phyloP scores from a whole-genome alignment of 768 basidiomycete species.

The Paxillus rubicundulus region DNA sequence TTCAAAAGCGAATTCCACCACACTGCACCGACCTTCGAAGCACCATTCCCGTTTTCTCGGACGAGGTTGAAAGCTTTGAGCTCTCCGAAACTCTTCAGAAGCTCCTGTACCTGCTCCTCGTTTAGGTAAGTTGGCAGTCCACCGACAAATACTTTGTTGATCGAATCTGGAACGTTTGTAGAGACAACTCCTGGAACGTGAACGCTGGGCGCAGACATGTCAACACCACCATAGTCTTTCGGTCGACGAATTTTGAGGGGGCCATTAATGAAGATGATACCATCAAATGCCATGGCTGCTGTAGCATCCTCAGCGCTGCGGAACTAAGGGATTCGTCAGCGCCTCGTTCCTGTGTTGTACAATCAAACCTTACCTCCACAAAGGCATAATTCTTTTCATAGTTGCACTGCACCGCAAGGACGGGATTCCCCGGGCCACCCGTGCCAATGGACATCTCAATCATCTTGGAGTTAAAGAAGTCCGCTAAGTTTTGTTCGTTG shows the following conservation, averaged over 20 bases:
- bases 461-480: slow-evolving; percentile 98
- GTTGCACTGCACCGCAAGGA: slow-evolving; percentile 92
- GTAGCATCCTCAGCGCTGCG: slow-evolving; percentile 96
- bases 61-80: slow-evolving; percentile 98
- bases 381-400: slow-evolving; percentile 99
- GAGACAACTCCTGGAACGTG: slow-evolving; percentile 96
- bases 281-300: slow-evolving; percentile 95
- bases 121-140: slow-evolving; percentile 94
- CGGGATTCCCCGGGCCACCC: slow-evolving; percentile 82
- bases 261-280: slow-evolving; percentile 91
- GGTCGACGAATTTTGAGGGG: slow-evolving; percentile 98
- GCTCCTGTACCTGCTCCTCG: slow-evolving; percentile 98
- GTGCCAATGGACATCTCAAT: slow-evolving; percentile 86
- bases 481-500: slow-evolving; percentile 86
- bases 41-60: slow-evolving; percentile 84
- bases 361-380: slow-evolving; percentile 71
- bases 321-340: slow-evolving; percentile 58
- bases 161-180: slow-evolving; percentile 93
- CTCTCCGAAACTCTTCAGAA: slow-evolving; percentile 96
- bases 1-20: background rate
- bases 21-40: slow-evolving; percentile 67
- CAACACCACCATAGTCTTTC: slow-evolving; percentile 89
- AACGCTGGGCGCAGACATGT: slow-evolving; percentile 60
- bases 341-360: background rate
- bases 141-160: slow-evolving; percentile 97